Conservation (phyloP, 2,329 filamentous ascomycete genomes). For the Colletotrichum phormii region DNA sequence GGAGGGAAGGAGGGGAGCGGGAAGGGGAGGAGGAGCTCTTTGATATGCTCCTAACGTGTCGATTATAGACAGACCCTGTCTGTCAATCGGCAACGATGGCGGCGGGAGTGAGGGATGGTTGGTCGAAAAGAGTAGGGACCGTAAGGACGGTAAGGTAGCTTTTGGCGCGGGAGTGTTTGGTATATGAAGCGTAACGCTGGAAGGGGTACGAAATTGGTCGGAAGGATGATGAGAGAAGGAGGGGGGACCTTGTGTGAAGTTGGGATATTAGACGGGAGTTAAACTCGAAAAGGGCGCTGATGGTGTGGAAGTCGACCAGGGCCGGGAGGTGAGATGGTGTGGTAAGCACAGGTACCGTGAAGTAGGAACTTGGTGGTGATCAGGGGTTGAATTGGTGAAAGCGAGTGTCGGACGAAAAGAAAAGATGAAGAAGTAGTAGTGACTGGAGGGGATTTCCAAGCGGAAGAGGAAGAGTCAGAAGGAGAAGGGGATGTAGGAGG, state of each 20-base stretch:
- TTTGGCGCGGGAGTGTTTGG: slow-evolving; percentile 3
- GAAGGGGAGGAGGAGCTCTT: neutral
- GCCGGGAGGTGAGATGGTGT: neutral
- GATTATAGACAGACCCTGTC: neutral
- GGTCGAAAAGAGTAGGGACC: neutral
- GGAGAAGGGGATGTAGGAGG: neutral
- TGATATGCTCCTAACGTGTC: neutral
- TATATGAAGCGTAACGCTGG: slow-evolving; percentile 24
- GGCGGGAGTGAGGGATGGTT: slow-evolving; percentile 11
- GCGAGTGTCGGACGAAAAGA: neutral
- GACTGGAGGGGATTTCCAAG: neutral
- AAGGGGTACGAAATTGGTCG: slow-evolving; percentile 6
- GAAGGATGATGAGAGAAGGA: neutral
- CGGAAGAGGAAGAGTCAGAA: neutral
- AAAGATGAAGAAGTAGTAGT: neutral
- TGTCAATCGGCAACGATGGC: neutral
- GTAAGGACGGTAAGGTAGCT: neutral
- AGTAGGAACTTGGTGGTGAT: neutral
- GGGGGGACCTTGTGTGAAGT: slow-evolving; percentile 5
- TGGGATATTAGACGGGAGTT: slow-evolving; percentile 5
- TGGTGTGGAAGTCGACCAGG: slow-evolving; percentile 2
- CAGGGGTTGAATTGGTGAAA: neutral
- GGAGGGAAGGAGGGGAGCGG: neutral
- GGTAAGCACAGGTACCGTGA: neutral
- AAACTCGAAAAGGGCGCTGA: neutral